Evolutionary conservation across 2,329 filamentous ascomycete genomes (phyloP).

Genomic region (Fusarium bactridioides): DNA sequence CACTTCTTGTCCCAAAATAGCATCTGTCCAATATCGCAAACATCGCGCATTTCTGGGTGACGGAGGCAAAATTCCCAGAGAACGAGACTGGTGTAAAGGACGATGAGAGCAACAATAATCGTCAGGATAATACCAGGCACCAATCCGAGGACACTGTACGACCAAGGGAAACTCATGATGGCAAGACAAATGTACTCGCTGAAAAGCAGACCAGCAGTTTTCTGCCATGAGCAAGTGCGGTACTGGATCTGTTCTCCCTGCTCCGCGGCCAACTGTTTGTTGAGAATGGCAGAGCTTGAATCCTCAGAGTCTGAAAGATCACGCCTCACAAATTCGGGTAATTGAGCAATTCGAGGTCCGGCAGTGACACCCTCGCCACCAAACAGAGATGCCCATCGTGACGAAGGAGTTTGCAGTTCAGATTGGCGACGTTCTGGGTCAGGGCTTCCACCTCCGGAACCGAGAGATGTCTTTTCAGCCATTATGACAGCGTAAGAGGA

Average conservation of each 20-base stretch:
- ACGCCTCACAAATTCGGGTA: conserved; percentile 48
- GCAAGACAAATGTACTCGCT: conserved; percentile 92
- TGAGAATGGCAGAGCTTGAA: conserved; percentile 58
- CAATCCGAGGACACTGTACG: conserved; percentile 85
- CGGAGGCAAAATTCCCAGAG: conserved; percentile 87
- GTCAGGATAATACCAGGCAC: conserved; percentile 87
- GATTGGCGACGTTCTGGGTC: conserved; percentile 38
- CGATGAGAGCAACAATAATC: conserved; percentile 76
- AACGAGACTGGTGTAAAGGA: conserved; percentile 75
- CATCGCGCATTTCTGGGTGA: conserved; percentile 89
- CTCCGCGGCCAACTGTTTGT: conserved; percentile 78
- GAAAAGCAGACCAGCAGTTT: conserved; percentile 90
- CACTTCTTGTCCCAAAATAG: conserved; percentile 86
- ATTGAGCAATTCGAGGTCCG: conserved; percentile 61
- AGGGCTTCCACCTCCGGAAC: conserved; percentile 19
- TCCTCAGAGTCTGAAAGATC: conserved; percentile 54
- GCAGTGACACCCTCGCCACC: conserved; percentile 52
- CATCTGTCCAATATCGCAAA: conserved; percentile 95
- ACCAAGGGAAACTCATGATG: conserved; percentile 97
- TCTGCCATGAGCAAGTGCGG: conserved; percentile 92
- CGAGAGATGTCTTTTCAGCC: conserved; percentile 39
- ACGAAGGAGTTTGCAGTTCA: conserved; percentile 31
- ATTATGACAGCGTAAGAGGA: conserved; percentile 23
- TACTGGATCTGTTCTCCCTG: conserved; percentile 85
- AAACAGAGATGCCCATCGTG: conserved; percentile 47